phyloP scores from a whole-genome alignment of 768 basidiomycete genomes.

The Hysterangium stoloniferum region DNA sequence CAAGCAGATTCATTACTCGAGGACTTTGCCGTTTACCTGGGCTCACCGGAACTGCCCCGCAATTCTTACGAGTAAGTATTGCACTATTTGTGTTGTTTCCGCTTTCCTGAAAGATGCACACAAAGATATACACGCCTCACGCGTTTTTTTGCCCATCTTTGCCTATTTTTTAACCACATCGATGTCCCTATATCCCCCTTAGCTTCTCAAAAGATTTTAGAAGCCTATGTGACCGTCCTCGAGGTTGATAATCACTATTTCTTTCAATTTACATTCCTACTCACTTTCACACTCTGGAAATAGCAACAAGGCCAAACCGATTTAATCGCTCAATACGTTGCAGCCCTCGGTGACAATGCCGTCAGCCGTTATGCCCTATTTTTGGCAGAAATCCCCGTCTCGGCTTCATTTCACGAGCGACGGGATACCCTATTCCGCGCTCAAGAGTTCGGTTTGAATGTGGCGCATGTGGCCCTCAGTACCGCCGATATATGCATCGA shows the following conservation, averaged over 20 bases:
- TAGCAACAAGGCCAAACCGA: slow-evolving; percentile 72
- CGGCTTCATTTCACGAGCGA: slow-evolving; percentile 56
- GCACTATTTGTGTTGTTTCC: slow-evolving; percentile 7
- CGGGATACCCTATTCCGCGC: slow-evolving; percentile 65
- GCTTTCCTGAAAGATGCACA: slow-evolving; percentile 11
- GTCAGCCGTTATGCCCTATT: slow-evolving; percentile 89
- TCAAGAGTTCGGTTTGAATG: slow-evolving; percentile 77
- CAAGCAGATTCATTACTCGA: slow-evolving; percentile 61
- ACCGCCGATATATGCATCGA: slow-evolving; percentile 76
- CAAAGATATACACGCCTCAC: slow-evolving; percentile 61
- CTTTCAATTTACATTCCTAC: background rate
- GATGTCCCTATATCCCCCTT: slow-evolving; percentile 63
- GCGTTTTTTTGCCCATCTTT: slow-evolving; percentile 91
- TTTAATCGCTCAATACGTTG: slow-evolving; percentile 90
- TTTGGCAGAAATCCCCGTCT: slow-evolving; percentile 68
- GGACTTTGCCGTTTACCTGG: slow-evolving; percentile 28
- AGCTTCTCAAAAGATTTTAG: slow-evolving; percentile 74
- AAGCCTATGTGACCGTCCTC: slow-evolving; percentile 81
- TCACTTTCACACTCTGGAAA: background rate
- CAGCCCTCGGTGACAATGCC: slow-evolving; percentile 83
- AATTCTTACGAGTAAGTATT: slow-evolving; percentile 48
- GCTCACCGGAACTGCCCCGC: slow-evolving; percentile 13
- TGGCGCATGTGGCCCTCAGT: slow-evolving; percentile 68
- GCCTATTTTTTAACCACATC: slow-evolving; percentile 81
- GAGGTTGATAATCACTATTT: slow-evolving; percentile 42